Base-by-base conservation (phyloP, 169 alveolate genomes). In the Cryptosporidium ubiquitum region DNA sequence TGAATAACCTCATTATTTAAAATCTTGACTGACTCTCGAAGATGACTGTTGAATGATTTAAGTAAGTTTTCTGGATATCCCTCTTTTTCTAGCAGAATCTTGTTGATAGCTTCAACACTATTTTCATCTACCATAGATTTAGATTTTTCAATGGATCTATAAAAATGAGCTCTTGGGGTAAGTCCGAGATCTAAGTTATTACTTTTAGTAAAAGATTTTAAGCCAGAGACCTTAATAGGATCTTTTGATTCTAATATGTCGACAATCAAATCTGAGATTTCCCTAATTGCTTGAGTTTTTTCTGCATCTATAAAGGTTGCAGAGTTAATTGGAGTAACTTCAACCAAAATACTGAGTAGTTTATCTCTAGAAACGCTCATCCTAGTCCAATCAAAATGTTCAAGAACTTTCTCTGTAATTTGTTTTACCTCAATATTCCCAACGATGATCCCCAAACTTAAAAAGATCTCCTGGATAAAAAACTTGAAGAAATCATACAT, bases 91-190 rank as follows among this genome's bases (percentile, higher is more conserved):
- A 29, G 5, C 18, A 79, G 31, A 26, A 29, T 14, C 40, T 20
- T 23, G n/a, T 79, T 79, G 4, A 52, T 79, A 3, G 26, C 33
- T 35, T 73, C 85, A 4, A 60, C 35, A 26, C 18, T 71, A 5
- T 18, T 26, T 23, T 61, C 51, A 7, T 79, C 12, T 61, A 61
- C 3, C 9, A 0, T 31, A 23, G 51, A 64, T 20, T 31, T 33
- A 1, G 42, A n/a, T 26, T 64, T 33, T 33, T 33, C 14, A 14
- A 64, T 6, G 0, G 44, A n/a, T 33, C n/a, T 79, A 47, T 31
- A 79, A 18, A 79, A 64, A 42, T 79, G 37, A 14, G 16, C 47
- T 61, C 89, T 58, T 39, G 89, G 89, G 9, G 42, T 60, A 31
- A 79, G 31, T 7, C 23, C 35, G 7, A 39, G 29, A 16, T 64